A percentile compares a stretch with the other conserved stretches of the same genome.
These are phyloP conservation scores for Lipomyces orientalis DNA, from an alignment of 805 yeast species.

Conservation along the genomic window DNA sequence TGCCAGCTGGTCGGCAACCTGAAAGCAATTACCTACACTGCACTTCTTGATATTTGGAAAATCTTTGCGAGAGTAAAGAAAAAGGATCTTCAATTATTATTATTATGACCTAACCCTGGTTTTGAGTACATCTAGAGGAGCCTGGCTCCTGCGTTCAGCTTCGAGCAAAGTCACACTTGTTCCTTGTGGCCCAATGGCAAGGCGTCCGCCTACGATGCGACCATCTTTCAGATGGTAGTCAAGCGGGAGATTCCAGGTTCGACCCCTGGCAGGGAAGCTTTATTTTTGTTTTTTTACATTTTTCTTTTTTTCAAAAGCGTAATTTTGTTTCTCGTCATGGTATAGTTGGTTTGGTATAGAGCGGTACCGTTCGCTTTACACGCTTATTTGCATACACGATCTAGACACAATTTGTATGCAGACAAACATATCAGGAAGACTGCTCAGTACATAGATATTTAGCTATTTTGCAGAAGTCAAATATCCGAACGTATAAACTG, in stretches of 20 bases:
- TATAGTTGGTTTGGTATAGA: no score
- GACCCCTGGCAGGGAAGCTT: constrained; percentile 42
- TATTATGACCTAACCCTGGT: background rate
- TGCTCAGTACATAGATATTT: background rate
- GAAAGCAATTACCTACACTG: no score
- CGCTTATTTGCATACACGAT: no score
- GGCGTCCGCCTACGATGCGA: constrained; percentile 47
- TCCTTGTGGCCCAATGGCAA: constrained; percentile 49
- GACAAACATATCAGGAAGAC: background rate
- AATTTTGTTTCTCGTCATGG: no score
- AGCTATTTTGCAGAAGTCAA: background rate
- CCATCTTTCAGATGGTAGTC: constrained; percentile 3
- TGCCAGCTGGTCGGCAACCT: background rate
- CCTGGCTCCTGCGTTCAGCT: background rate
- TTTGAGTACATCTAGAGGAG: background rate
- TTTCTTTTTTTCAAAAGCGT: background rate
- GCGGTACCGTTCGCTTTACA: no score
- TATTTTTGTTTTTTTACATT: constrained; percentile 26
- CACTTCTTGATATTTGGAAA: no score
- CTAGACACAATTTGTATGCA: no score
- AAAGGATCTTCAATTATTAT: no score
- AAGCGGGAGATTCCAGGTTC: constrained; percentile 42
- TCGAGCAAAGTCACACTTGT: constrained; percentile 17
- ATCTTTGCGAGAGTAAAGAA: no score
- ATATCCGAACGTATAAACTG: background rate